Base-by-base conservation (phyloP, 2,329 filamentous ascomycete species). In the Ophiognomonia clavigignenti-juglandacearum region DNA sequence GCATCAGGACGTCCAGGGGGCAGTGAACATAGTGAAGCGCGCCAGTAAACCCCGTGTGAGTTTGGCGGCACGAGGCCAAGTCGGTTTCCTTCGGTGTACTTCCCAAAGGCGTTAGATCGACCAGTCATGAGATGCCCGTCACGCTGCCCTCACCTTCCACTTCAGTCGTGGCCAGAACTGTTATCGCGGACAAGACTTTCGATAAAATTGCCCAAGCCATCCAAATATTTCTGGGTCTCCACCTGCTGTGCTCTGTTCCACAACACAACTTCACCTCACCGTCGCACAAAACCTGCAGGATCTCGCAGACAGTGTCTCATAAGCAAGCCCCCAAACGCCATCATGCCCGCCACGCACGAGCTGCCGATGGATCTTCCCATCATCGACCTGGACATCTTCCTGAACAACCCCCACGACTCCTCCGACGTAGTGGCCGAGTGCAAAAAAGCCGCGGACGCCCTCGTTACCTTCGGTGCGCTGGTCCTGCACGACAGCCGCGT, bases 401-500 rank as follows among this genome's bases (percentile, higher is more conserved):
- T 76, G 41, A 57, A 63, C 53, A 60, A 70, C 19, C 60, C 70
- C 0, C 61, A 60, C 34, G 62, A 67, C 56, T 73, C 72, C 1
- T 54, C 70, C 32, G 66, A 60, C 4, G 73, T 73, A 16, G 67
- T 65, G 18, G 69, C 67, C 32, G 78, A 82, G 59, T 81, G 78
- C 59, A 60, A 57, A 38, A 72, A 70, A 53, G 78, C 76, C 4
- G 77, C 78, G 38, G 60, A 70, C 14, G 78, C 77, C 26, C 73
- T 82, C 47, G 76, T 82, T 59, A 73, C 73, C 14, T 81, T 79
- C 61, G 78, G 78, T 49, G 78, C 78, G 8, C 70, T 82, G 18
- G 67, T 82, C 20, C 69, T 82, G 38, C 78, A 79, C 65, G 78
- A 82, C 65, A 74, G 73, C 43, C 77, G 78, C 52, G 78, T 80